These are phyloP conservation scores for Eurotiales sp. DNA, from an alignment of 2,329 filamentous ascomycete genomes.

Conservation along the genomic window DNA sequence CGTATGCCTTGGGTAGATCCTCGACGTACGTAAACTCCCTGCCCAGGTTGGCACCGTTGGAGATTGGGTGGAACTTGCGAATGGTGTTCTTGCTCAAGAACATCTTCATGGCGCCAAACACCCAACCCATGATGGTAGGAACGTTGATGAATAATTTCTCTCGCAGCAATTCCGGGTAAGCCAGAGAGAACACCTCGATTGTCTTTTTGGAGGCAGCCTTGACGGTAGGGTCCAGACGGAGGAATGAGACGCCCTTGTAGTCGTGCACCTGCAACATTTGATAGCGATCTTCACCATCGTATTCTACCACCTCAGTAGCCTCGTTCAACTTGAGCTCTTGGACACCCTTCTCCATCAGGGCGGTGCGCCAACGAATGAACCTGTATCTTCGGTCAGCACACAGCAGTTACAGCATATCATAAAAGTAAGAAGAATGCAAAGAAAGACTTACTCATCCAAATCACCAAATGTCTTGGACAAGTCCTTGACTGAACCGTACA, in stretches of 20 bases:
- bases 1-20: constrained; percentile 71
- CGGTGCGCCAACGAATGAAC: constrained; percentile 85
- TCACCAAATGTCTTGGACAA: constrained; percentile 77
- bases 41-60: constrained; percentile 67
- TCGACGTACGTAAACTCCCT: constrained; percentile 58
- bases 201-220: constrained; percentile 74
- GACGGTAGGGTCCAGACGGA: constrained; percentile 73
- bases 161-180: constrained; percentile 83
- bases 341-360: constrained; percentile 83
- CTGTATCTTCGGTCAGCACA: constrained; percentile 43
- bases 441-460: constrained; percentile 64
- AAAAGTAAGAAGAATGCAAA: not conserved
- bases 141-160: constrained; percentile 98
- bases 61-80: constrained; percentile 75
- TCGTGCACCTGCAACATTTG: constrained; percentile 92
- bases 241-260: constrained; percentile 82
- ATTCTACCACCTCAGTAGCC: constrained; percentile 66
- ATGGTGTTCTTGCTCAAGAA: constrained; percentile 70
- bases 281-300: constrained; percentile 68
- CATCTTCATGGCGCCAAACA: constrained; percentile 71
- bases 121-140: constrained; percentile 84
- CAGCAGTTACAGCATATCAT: not conserved
- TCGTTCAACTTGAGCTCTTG: constrained; percentile 66
- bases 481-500: constrained; percentile 84
- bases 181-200: constrained; percentile 73